Evolutionary conservation across 768 basidiomycete genomes (phyloP), one percentile per base, ranked within the genome.

Genomic region (Phaffia tasmanica): DNA sequence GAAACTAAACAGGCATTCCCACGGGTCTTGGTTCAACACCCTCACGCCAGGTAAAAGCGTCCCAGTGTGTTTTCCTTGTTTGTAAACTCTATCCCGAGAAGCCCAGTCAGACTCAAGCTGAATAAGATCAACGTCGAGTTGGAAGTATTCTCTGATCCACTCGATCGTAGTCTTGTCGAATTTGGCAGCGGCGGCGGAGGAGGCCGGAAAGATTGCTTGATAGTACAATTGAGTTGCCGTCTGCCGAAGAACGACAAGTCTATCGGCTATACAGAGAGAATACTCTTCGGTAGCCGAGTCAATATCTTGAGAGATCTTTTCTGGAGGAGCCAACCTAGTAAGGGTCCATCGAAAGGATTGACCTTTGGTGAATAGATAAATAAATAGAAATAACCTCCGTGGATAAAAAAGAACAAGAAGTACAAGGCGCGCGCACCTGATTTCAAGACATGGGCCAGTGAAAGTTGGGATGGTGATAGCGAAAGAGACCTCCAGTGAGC

Each of bases 1-100:
- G 78, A 98, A 99, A 11, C 93, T 94, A 62, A 97, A 78, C 32
- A 98, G 81, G 72, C 88, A 93, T 77, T 98, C 94, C 86, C 90
- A 98, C 70, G 90, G 89, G 73, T 94, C 91, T 77, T 98, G 93
- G 72, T 88, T 81, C 50, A 98, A 76, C 67, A 97, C 85, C 63
- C 93, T 78, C 55, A 94, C 88, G 9, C 95, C 95, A 5, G 62
- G 62, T 65, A 81, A 75, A 70, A 92, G 88, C 23, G 86, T 81
- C 25, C 81, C 77, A 68, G 80, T 80, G 27, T 71, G 73, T 47
- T 86, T 75, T 8, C 62, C 25, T 48, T 76, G 79, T 27, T 82
- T 79, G 74, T 98, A 95, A 63, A 92, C 84, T 35, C 81, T 78
- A 72, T 99, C 95, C 56, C 80, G 78, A 21, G 72, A 71, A 42